Conservation (phyloP, 768 basidiomycete genomes). For the Lentinula raphanica region DNA sequence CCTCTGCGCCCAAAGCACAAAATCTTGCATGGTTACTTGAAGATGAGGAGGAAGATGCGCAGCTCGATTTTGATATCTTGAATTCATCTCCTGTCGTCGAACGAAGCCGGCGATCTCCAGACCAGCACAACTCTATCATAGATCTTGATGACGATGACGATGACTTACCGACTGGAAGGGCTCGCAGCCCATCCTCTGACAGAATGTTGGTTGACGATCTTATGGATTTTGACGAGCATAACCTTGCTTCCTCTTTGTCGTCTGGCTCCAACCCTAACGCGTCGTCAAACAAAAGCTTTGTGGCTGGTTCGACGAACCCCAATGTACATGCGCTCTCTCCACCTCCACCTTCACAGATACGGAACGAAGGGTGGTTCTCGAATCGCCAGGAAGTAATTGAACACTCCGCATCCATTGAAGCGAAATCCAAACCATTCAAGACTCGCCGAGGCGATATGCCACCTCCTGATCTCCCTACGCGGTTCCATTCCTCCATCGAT, state of each 20-base stretch:
- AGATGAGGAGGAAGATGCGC: slow-evolving; percentile 53
- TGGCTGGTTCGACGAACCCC: slow-evolving; percentile 21
- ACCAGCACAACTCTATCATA: neutral
- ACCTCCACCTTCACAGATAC: slow-evolving; percentile 4
- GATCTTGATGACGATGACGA: neutral
- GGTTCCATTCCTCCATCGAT: neutral
- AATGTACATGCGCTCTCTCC: neutral
- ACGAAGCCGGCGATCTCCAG: neutral
- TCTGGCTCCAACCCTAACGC: neutral
- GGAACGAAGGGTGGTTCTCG: neutral
- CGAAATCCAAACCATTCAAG: slow-evolving; percentile 8
- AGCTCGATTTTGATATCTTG: slow-evolving; percentile 40
- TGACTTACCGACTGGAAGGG: neutral
- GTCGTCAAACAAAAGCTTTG: neutral
- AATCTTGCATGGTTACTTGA: slow-evolving; percentile 65
- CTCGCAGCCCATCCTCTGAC: neutral
- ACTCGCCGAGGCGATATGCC: slow-evolving; percentile 25
- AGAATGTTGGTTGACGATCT: slow-evolving; percentile 16
- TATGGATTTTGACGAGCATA: slow-evolving; percentile 19
- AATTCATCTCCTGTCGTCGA: slow-evolving; percentile 40
- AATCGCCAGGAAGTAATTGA: neutral
- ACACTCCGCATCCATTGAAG: neutral
- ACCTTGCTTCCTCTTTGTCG: slow-evolving; percentile 9
- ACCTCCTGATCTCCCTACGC: slow-evolving; percentile 31
- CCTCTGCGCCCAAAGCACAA: slow-evolving; percentile 10